These are phyloP conservation scores for Plasmodium yoelii DNA, from an alignment of 169 alveolate genomes.

Conservation along the genomic window DNA sequence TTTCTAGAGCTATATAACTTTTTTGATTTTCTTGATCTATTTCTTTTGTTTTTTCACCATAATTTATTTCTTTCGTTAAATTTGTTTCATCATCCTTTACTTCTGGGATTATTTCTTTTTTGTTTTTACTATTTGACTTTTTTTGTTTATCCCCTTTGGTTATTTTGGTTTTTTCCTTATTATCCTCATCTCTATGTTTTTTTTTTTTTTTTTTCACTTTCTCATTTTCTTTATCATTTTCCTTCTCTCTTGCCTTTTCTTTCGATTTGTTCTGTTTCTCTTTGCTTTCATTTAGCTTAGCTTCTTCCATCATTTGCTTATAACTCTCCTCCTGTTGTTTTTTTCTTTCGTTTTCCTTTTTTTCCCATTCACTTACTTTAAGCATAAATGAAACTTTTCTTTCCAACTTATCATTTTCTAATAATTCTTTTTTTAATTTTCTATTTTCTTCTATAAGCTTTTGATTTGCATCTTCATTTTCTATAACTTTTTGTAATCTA, in stretches of 20 bases:
- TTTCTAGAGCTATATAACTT: neutral
- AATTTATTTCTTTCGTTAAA: neutral
- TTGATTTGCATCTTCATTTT: constrained; percentile 45
- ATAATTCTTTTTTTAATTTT: constrained; percentile 77
- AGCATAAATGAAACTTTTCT: constrained; percentile 41
- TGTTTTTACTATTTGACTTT: neutral
- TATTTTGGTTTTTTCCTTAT: neutral
- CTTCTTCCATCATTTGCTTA: constrained; percentile 8
- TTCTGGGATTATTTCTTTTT: neutral
- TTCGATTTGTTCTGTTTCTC: neutral
- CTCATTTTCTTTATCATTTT: neutral
- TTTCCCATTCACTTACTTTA: constrained; percentile 21
- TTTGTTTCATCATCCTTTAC: neutral
- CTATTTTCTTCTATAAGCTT: constrained; percentile 76
- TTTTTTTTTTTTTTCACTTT: neutral
- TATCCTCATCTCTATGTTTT: neutral
- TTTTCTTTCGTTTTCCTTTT: constrained; percentile 13
- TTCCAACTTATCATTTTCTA: constrained; percentile 38
- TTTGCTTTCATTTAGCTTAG: neutral
- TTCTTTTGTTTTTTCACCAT: neutral
- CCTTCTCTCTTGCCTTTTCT: neutral
- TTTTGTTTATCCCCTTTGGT: neutral
- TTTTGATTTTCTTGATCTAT: neutral
- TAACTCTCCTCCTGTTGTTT: neutral
- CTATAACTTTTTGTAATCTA: constrained; percentile 21